Percentiles rank a stretch among this genome's conserved stretches.
Conservation (phyloP, 78 protist species). For the Dictyostelium purpureum region DNA sequence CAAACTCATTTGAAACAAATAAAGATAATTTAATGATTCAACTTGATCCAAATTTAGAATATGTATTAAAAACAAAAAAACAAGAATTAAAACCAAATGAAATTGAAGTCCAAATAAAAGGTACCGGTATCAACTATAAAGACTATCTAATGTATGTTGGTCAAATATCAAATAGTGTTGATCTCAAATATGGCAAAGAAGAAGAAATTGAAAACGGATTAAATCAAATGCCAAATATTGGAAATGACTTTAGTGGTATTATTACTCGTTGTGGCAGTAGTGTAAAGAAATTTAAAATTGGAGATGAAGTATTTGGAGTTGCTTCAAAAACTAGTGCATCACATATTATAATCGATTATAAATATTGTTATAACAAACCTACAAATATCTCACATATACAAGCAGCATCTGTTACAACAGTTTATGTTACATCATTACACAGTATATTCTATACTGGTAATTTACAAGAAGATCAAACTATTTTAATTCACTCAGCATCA, state of each 20-base stretch:
- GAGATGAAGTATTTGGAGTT: background rate
- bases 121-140: constrained; percentile 38
- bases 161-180: background rate
- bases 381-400: background rate
- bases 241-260: background rate
- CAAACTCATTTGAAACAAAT: background rate
- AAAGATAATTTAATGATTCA: too few species aligned
- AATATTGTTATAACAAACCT: background rate
- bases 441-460: background rate
- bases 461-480: background rate
- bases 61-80: background rate
- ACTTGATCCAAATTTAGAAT: too few species aligned
- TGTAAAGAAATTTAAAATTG: background rate
- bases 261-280: background rate
- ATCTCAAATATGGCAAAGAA: too few species aligned
- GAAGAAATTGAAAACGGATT: too few species aligned
- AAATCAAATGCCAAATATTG: background rate
- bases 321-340: background rate
- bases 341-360: background rate
- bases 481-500: too few species aligned
- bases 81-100: background rate
- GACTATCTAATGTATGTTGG: constrained; percentile 50
- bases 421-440: background rate
- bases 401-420: constrained; percentile 7
- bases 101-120: constrained; percentile 41